These are phyloP conservation scores for Monoraphidium neglectum DNA, from an alignment of 139 green algal genomes.

Conservation along the genomic window DNA sequence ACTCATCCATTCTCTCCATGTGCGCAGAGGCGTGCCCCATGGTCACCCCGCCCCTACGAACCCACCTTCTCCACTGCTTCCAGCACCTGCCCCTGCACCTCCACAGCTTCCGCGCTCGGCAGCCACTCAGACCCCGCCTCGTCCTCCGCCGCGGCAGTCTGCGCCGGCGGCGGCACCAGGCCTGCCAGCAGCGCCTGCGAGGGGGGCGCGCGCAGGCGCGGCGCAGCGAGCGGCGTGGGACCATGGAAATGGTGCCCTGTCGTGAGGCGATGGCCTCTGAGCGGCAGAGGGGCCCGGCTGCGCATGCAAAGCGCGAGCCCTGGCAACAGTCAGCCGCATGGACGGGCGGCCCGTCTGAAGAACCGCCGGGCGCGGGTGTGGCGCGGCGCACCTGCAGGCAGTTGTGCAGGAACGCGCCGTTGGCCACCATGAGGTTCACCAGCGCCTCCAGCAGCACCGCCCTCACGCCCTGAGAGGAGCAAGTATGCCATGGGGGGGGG, in stretches of 20 bases:
- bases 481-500: not conserved
- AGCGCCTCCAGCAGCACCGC: constrained; percentile 60
- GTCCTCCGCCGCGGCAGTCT: not conserved
- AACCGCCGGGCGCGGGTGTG: not conserved
- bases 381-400: constrained; percentile 65
- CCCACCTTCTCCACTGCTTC: constrained; percentile 21
- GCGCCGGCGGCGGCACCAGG: constrained; percentile 26
- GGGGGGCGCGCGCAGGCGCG: not conserved
- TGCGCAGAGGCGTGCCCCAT: too few relatives aligned
- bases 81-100: constrained; percentile 21
- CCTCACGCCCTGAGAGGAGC: constrained; percentile 43
- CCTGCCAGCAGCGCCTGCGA: constrained; percentile 22
- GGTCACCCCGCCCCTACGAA: not conserved
- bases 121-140: not conserved
- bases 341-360: not conserved
- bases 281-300: not conserved
- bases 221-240: not conserved
- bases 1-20: not conserved
- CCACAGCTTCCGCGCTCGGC: not conserved
- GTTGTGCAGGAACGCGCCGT: constrained; percentile 59
- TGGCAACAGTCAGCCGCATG: not conserved
- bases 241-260: not conserved
- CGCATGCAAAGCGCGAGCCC: not conserved
- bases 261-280: not conserved
- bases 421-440: constrained; percentile 64